These are phyloP conservation scores for Oryza coarctata DNA, from an alignment of 176 grass and related monocot genomes.

Conservation along the genomic window DNA sequence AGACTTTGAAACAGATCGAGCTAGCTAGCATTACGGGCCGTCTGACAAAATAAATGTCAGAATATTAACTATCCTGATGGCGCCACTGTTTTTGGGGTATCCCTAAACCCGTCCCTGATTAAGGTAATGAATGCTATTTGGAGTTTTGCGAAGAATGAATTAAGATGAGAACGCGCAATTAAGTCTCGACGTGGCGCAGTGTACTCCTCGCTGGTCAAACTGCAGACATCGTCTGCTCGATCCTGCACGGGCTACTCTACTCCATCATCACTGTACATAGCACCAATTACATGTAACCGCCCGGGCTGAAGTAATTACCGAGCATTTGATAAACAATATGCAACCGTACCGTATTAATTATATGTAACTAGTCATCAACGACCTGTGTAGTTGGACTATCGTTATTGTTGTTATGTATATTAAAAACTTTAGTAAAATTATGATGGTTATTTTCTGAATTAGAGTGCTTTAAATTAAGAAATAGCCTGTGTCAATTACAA, in stretches of 20 bases:
- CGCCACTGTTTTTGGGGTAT: background rate
- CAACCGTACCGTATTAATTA: background rate
- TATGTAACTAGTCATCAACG: no score
- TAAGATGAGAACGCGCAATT: background rate
- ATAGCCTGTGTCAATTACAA: no score
- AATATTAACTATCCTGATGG: background rate
- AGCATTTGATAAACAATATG: background rate
- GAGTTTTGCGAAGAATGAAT: background rate
- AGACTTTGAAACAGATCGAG: background rate
- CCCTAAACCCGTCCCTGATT: background rate
- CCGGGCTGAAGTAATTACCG: background rate
- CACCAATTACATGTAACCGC: background rate
- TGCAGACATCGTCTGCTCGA: background rate
- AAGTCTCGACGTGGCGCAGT: background rate
- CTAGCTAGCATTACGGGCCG: no score
- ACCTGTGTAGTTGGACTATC: no score
- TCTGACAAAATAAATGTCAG: no score
- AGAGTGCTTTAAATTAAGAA: no score
- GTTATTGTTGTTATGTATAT: no score
- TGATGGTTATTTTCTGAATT: no score
- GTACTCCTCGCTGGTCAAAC: background rate
- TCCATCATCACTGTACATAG: background rate
- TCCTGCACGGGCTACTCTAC: background rate
- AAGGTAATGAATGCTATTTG: background rate
- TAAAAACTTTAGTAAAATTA: no score